These are phyloP conservation scores for Gloeostereum incarnatum DNA, from an alignment of 768 basidiomycete species.

Conservation along the genomic window DNA sequence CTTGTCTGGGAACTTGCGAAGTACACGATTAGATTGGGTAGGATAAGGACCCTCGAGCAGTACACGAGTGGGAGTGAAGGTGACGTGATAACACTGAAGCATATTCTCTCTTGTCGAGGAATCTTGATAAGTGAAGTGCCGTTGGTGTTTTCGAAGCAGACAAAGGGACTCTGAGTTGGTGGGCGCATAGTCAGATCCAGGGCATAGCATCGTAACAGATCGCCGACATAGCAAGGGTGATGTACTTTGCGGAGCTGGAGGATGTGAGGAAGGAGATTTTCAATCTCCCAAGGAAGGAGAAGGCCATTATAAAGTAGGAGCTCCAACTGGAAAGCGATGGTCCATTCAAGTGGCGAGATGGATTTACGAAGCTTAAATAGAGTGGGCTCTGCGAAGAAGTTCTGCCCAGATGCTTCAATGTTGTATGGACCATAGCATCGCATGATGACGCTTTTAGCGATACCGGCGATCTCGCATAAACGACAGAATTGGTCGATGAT, in stretches of 20 bases:
- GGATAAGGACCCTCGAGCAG: constrained; percentile 70
- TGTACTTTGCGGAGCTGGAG: constrained; percentile 5
- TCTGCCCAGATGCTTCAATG: constrained; percentile 39
- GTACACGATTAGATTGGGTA: constrained; percentile 72
- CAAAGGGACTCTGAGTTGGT: constrained; percentile 23
- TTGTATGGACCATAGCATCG: constrained; percentile 19
- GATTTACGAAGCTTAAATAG: constrained; percentile 36
- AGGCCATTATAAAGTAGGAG: constrained; percentile 53
- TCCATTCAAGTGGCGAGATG: constrained; percentile 46
- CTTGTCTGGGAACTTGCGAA: constrained; percentile 53
- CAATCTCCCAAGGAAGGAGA: constrained; percentile 52
- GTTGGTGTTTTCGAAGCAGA: constrained; percentile 40
- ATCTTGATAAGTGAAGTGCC: constrained; percentile 17
- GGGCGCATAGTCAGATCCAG: constrained; percentile 36
- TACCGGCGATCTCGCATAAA: constrained; percentile 43
- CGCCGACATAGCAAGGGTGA: constrained; percentile 23
- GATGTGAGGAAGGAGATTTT: constrained; percentile 27
- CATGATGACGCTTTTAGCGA: constrained; percentile 23
- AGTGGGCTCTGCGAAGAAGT: constrained; percentile 40
- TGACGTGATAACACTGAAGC: constrained; percentile 64
- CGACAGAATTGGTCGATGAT: constrained; percentile 38
- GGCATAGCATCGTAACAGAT: constrained; percentile 46
- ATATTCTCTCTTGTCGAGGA: constrained; percentile 14
- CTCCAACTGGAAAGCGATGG: constrained; percentile 71
- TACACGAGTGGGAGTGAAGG: constrained; percentile 66